These are phyloP conservation scores for Thelephora terrestris DNA, from an alignment of 1,284 basidiomycete genomes.

Conservation along the genomic window DNA sequence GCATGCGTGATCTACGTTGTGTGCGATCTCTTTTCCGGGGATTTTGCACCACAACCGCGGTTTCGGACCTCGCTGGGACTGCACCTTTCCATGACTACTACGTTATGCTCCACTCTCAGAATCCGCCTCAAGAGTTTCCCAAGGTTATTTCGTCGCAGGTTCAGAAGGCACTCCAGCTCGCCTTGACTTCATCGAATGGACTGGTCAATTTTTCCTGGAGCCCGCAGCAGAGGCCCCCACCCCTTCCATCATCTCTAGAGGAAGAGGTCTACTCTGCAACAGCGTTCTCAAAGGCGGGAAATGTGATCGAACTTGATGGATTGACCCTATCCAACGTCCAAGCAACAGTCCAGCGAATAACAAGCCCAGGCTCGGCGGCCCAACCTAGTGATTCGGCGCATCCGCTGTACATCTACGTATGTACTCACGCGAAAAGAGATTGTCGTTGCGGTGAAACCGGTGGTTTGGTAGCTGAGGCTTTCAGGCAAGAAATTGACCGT, in stretches of 20 bases:
- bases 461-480: constrained; percentile 31
- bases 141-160: constrained; percentile 38
- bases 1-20: neutral
- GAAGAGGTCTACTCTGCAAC: constrained; percentile 29
- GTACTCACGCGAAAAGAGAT: constrained; percentile 27
- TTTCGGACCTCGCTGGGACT: constrained; percentile 28
- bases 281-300: constrained; percentile 37
- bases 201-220: constrained; percentile 54
- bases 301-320: constrained; percentile 36
- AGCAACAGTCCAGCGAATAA: constrained; percentile 30
- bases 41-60: neutral
- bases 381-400: constrained; percentile 1
- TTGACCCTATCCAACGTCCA: constrained; percentile 40
- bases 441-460: constrained; percentile 58
- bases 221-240: constrained; percentile 16
- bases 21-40: no score
- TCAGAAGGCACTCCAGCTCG: constrained; percentile 39
- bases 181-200: constrained; percentile 35
- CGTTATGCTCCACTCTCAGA: constrained; percentile 43
- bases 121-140: constrained; percentile 40
- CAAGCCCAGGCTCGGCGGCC: neutral
- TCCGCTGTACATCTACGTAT: constrained; percentile 44
- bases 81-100: constrained; percentile 43
- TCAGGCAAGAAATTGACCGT: constrained; percentile 19
- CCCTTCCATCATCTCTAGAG: constrained; percentile 8